These are phyloP conservation scores for Durotheca rogersii DNA, from an alignment of 495 filamentous ascomycete species.

Conservation along the genomic window DNA sequence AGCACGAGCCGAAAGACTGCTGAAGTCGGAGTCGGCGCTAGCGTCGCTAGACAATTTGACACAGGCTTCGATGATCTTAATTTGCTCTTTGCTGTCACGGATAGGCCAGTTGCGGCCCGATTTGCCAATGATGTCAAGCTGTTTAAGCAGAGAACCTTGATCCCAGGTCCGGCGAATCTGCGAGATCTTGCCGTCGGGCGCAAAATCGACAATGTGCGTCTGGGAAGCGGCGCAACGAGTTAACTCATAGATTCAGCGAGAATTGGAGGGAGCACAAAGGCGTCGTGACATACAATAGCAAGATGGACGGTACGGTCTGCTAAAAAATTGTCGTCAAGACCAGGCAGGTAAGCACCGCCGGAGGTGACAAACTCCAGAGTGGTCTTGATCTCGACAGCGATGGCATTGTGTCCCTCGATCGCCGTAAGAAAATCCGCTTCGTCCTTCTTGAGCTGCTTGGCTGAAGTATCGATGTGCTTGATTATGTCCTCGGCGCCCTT, in stretches of 20 bases:
- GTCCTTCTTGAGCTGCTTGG: slow-evolving; percentile 73
- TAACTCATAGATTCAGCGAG: slow-evolving; percentile 16
- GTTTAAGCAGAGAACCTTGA: slow-evolving; percentile 87
- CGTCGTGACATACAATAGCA: slow-evolving; percentile 70
- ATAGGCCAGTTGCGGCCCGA: slow-evolving; percentile 92
- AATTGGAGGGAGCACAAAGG: slow-evolving; percentile 3
- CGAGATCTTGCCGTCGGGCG: slow-evolving; percentile 70
- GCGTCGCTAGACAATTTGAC: slow-evolving; percentile 41
- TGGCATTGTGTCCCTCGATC: slow-evolving; percentile 66
- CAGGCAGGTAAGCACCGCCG: slow-evolving; percentile 86
- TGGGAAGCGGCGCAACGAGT: slow-evolving; percentile 45
- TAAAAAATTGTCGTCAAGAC: slow-evolving; percentile 91
- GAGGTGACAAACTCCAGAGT: slow-evolving; percentile 76
- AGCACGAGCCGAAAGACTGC: slow-evolving; percentile 37
- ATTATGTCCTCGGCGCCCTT: slow-evolving; percentile 68
- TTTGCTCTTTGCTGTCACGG: slow-evolving; percentile 82
- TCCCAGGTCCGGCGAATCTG: slow-evolving; percentile 93
- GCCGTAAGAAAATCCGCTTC: slow-evolving; percentile 69
- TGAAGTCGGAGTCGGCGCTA: slow-evolving; percentile 16
- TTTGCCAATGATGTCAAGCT: slow-evolving; percentile 88
- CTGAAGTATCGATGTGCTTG: slow-evolving; percentile 70
- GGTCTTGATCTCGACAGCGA: slow-evolving; percentile 79
- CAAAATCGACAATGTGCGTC: slow-evolving; percentile 90
- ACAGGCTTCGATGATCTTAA: slow-evolving; percentile 63
- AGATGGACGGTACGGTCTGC: slow-evolving; percentile 78